phyloP scores from a whole-genome alignment of 345 rosid genomes.

The Noccaea bulbosa region DNA sequence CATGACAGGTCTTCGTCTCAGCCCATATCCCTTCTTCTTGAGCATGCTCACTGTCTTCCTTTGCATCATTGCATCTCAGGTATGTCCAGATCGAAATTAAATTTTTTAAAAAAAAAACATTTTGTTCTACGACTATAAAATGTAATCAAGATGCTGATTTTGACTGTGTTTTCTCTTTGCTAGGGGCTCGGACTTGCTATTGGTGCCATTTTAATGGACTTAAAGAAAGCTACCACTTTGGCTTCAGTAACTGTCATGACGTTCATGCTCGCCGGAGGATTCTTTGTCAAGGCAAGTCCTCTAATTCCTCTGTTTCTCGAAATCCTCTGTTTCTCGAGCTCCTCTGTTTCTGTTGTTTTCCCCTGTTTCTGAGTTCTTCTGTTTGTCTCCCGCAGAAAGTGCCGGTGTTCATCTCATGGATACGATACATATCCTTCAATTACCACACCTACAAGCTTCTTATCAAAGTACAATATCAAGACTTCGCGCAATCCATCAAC shows the following conservation, averaged over 20 bases:
- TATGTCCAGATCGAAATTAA: conserved; percentile 28
- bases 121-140: background rate
- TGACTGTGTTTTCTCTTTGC: conserved; percentile 14
- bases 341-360: background rate
- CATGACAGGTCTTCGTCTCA: conserved; percentile 83
- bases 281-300: conserved; percentile 70
- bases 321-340: background rate
- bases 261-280: conserved; percentile 96
- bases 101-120: background rate
- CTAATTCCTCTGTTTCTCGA: conserved; percentile 6
- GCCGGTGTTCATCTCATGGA: conserved; percentile 86
- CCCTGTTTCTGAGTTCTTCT: conserved; percentile 7
- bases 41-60: conserved; percentile 82
- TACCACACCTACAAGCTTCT: conserved; percentile 96
- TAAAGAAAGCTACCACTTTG: conserved; percentile 89
- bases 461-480: conserved; percentile 79
- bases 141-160: background rate
- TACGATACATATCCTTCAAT: conserved; percentile 92
- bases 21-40: conserved; percentile 71
- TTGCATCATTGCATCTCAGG: conserved; percentile 95
- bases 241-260: conserved; percentile 99
- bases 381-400: conserved; percentile 59
- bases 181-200: conserved; percentile 99
- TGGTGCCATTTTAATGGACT: conserved; percentile 90
- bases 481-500: conserved; percentile 47